phyloP scores from a whole-genome alignment of 1,139 yeast species.

The Suhomyces taliae region DNA sequence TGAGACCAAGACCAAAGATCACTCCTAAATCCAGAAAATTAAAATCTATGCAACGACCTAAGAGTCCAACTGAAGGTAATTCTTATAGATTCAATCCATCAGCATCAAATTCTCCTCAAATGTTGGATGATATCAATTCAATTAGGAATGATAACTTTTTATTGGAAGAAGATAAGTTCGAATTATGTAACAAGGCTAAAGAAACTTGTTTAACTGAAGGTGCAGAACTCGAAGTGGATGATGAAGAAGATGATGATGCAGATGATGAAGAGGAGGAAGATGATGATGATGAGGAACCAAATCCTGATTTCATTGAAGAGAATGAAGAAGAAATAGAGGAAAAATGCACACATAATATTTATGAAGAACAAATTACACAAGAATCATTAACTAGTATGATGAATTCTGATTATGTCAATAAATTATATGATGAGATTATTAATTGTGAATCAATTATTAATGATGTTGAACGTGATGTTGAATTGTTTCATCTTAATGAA shows the following conservation, averaged over 20 bases:
- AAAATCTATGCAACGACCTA: conserved; percentile 1
- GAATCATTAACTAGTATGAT: conserved; percentile 4
- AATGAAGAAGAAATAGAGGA: conserved; percentile 7
- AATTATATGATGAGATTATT: conserved; percentile 36
- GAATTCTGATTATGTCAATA: conserved; percentile 17
- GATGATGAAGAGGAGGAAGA: conserved; percentile 26
- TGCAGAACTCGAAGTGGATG: conserved; percentile 30
- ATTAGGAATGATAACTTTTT: conserved; percentile 36
- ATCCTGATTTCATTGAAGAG: conserved; percentile 18
- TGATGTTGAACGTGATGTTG: conserved; percentile 44
- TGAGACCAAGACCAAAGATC: conserved; percentile 31
- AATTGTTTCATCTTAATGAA: conserved; percentile 37
- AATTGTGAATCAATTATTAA: conserved; percentile 38
- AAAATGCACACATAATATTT: conserved; percentile 2
- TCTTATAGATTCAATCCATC: conserved; percentile 31
- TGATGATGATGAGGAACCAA: conserved; percentile 17
- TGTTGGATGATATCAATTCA: conserved; percentile 35
- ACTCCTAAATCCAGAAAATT: conserved; percentile 39
- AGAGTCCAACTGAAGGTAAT: conserved; percentile 3
- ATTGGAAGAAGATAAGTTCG: conserved; percentile 38
- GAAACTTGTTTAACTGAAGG: conserved; percentile 21
- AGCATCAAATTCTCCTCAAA: conserved; percentile 45
- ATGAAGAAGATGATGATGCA: conserved; percentile 24
- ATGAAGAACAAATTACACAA: conserved; percentile 1
- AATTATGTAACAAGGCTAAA: conserved; percentile 22